Base-by-base conservation (phyloP, 345 rosid genomes). In the Eucalyptus guilfoylei region DNA sequence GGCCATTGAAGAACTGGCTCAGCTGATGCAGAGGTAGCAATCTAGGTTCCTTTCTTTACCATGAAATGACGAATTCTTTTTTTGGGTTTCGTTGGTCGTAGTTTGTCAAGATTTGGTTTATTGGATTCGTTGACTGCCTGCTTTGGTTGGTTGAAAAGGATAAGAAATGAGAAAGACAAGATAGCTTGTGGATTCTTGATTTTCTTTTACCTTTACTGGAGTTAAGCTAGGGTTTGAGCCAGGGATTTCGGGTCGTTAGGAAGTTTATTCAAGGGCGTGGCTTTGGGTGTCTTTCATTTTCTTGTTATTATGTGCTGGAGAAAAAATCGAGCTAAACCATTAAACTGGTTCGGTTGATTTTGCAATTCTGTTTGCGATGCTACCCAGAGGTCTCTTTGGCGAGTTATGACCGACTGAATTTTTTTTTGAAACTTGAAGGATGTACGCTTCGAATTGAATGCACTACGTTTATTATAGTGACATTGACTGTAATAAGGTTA, bases 1-100 rank as follows among this genome's bases (percentile, higher is more conserved):
- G 64, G 96, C 96, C 88, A 93, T 98, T 50, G 97, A 94, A 2
- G 99, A 96, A 92, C 97, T 98, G 50, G 89, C 94, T 80, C 99
- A 93, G 92, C 93, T 97, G 32, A 95, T 98, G 99, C 99, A 93
- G 86, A 95, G 99, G 99, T 96, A 88, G 64, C 47, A 60, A 47
- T 64, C 88, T 49, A 45, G 52, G 40, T 76, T 55, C 58, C 17
- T 67, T 23, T 17, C 69, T 23, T 13, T 24, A 24, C n/a, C 69
- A 17, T 49, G 48, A 64, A 30, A 83, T 88, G 47, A 28, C 45
- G 9, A 37, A 44, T 76, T 24, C 37, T 32, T 64, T 87, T 9
- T 48, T 64, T 52, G 58, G 42, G 58, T n/a, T 90, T 87, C 44
- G 76, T 88, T 80, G 42, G 24, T 28, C 34, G 50, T 90, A 89